phyloP scores from a whole-genome alignment of 2,329 filamentous ascomycete species.

The Uncinocarpus reesii region DNA sequence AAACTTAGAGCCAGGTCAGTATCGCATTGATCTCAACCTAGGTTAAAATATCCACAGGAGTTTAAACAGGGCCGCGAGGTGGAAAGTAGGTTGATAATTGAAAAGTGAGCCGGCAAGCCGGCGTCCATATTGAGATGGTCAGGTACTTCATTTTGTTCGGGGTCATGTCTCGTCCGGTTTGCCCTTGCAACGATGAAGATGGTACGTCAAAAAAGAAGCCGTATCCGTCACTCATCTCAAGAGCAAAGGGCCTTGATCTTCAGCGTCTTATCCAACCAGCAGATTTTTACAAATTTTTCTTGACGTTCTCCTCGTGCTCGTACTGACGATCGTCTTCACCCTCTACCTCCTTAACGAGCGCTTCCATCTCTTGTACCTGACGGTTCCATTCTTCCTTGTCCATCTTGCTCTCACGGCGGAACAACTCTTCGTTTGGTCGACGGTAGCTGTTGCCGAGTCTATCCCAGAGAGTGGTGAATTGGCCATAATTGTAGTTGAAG shows the following conservation, averaged over 20 bases:
- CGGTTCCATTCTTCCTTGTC: slow-evolving; percentile 66
- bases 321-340: slow-evolving; percentile 43
- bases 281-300: slow-evolving; percentile 30
- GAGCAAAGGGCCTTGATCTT: background rate
- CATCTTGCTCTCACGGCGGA: slow-evolving; percentile 78
- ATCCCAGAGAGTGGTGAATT: slow-evolving; percentile 90
- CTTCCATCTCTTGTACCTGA: slow-evolving; percentile 66
- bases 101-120: background rate
- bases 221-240: background rate
- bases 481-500: slow-evolving; percentile 87
- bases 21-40: no score
- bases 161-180: slow-evolving; percentile 1
- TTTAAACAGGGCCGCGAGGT: background rate
- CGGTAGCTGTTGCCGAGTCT: slow-evolving; percentile 77
- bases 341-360: slow-evolving; percentile 63
- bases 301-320: slow-evolving; percentile 24
- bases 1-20: no score
- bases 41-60: background rate
- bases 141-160: background rate
- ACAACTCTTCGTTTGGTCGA: slow-evolving; percentile 74
- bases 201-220: background rate
- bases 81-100: background rate
- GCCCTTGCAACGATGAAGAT: background rate
- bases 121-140: no score
- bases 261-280: slow-evolving; percentile 12